These are phyloP conservation scores for Limonium bicolor DNA, from an alignment of 148 eudicot species.

Conservation along the genomic window DNA sequence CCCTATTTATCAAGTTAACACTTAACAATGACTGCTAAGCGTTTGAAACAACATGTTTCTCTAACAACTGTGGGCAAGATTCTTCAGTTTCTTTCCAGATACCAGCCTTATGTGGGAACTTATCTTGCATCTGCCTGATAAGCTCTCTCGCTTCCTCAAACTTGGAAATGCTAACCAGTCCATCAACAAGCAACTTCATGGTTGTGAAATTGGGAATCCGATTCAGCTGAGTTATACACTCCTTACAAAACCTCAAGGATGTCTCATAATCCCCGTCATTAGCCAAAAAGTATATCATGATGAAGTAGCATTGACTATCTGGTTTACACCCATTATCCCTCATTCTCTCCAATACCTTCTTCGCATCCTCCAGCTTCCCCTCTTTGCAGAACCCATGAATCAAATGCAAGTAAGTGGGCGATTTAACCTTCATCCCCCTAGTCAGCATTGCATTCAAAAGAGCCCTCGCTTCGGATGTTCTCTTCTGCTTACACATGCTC, in stretches of 20 bases:
- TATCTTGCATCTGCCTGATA: conserved; percentile 46
- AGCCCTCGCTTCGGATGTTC: conserved; percentile 60
- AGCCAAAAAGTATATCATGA: conserved; percentile 44
- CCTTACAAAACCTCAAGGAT: conserved; percentile 39
- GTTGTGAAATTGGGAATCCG: conserved; percentile 64
- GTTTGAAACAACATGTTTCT: neutral
- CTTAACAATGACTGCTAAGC: neutral
- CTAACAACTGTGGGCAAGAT: conserved; percentile 20
- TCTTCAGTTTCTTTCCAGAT: conserved; percentile 66
- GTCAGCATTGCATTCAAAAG: conserved; percentile 55
- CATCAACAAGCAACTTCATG: conserved; percentile 68
- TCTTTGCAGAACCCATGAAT: conserved; percentile 72
- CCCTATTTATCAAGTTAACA: neutral
- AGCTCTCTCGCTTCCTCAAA: conserved; percentile 66
- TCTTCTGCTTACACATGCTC: conserved; percentile 72
- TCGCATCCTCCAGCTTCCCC: conserved; percentile 67
- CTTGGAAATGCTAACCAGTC: conserved; percentile 48
- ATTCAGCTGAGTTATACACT: conserved; percentile 43
- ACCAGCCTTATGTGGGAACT: conserved; percentile 37
- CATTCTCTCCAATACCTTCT: conserved; percentile 43
- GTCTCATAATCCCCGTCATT: conserved; percentile 53
- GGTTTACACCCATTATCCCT: conserved; percentile 27
- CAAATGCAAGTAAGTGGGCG: conserved; percentile 32
- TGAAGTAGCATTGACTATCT: conserved; percentile 43
- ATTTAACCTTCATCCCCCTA: conserved; percentile 42